Evolutionary conservation across 192 early-diverging fungal species (phyloP).

Genomic region (Rhizoclosmatium globosum): DNA sequence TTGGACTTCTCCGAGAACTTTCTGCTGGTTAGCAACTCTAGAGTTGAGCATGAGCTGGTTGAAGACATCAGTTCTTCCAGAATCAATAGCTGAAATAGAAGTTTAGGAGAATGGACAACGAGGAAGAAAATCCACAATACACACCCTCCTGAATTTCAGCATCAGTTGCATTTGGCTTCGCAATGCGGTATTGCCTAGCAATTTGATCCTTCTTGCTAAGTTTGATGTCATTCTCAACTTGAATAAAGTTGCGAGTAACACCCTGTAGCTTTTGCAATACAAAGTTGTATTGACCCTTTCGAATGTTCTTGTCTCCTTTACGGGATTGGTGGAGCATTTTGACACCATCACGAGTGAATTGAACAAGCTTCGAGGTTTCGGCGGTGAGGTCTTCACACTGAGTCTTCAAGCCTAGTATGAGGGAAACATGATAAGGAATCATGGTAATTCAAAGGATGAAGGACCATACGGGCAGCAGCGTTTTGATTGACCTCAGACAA

Average conservation of each 20-base stretch:
- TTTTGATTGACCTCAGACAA: slow-evolving; percentile 28
- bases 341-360: slow-evolving; percentile 16
- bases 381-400: slow-evolving; percentile 9
- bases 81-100: slow-evolving; percentile 24
- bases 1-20: slow-evolving; percentile 20
- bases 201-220: slow-evolving; percentile 28
- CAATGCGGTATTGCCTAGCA: slow-evolving; percentile 39
- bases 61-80: slow-evolving; percentile 33
- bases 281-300: slow-evolving; percentile 33
- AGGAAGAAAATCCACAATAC: background rate
- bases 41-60: slow-evolving; percentile 24
- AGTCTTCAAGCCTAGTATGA: slow-evolving; percentile 1
- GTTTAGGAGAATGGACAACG: background rate
- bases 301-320: slow-evolving; percentile 33
- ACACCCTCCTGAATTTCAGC: slow-evolving; percentile 33
- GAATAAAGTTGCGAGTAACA: slow-evolving; percentile 5
- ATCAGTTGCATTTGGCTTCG: slow-evolving; percentile 33
- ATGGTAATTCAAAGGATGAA: background rate
- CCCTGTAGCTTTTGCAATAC: slow-evolving; percentile 21
- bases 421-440: background rate
- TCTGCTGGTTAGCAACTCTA: slow-evolving; percentile 11
- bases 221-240: slow-evolving; percentile 34
- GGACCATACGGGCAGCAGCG: slow-evolving; percentile 1
- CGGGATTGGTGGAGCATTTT: slow-evolving; percentile 22
- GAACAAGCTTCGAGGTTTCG: slow-evolving; percentile 19